Percentiles rank a stretch among this genome's conserved stretches.
Conservation (phyloP, 441 rosid genomes). For the Croton laevigatus region DNA sequence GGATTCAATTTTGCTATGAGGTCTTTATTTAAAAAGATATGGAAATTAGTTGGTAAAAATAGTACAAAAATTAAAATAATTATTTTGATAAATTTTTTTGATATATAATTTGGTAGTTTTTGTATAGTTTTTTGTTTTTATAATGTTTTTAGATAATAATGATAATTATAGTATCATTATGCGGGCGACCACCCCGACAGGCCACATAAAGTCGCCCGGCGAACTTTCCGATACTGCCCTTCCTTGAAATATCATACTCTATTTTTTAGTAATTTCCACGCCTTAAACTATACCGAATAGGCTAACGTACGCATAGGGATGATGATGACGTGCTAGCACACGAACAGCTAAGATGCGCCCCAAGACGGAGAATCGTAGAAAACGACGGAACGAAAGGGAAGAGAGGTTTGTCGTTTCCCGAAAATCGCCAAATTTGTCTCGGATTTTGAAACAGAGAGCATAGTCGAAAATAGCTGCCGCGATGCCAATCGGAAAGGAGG, state of each 20-base stretch:
- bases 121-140: background rate
- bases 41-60: no score
- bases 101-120: background rate
- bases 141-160: background rate
- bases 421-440: constrained; percentile 7
- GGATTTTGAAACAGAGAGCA: constrained; percentile 7
- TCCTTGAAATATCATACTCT: background rate
- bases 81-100: background rate
- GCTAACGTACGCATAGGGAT: constrained; percentile 1
- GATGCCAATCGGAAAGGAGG: no score
- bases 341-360: background rate
- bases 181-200: constrained; percentile 19
- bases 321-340: background rate
- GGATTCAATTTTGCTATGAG: no score
- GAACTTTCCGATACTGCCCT: constrained; percentile 10
- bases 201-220: constrained; percentile 13
- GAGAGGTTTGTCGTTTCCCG: background rate
- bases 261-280: no score
- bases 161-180: background rate
- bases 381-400: background rate
- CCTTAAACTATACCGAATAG: background rate
- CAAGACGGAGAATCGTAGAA: constrained; percentile 2
- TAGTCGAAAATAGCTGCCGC: constrained; percentile 1
- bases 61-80: no score
- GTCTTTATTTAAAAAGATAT: no score